Evolutionary conservation across 2,329 filamentous ascomycete genomes (phyloP).

Genomic region (Botrytis cinerea): DNA sequence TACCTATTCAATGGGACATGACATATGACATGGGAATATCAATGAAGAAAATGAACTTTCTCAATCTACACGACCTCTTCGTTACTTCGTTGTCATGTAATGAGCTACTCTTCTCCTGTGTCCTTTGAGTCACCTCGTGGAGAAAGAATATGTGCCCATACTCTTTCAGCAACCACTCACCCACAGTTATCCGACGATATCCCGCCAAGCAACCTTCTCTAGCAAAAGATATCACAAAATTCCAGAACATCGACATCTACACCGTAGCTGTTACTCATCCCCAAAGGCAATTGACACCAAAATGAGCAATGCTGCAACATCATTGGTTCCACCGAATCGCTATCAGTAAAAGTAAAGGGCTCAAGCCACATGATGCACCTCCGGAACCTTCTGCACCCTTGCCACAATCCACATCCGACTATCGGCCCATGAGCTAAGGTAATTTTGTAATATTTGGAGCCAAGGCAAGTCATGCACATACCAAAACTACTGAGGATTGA

Average conservation of each 20-base stretch:
- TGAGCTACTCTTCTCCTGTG: background rate
- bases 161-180: background rate
- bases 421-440: conserved; percentile 17
- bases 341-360: conserved; percentile 1
- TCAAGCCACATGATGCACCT: conserved; percentile 1
- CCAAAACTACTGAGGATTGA: conserved; percentile 3
- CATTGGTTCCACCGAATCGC: background rate
- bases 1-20: conserved; percentile 1
- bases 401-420: conserved; percentile 9
- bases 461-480: conserved; percentile 9
- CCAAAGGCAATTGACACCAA: background rate
- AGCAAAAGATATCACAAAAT: background rate
- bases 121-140: background rate
- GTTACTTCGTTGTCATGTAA: background rate
- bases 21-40: conserved; percentile 1
- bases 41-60: background rate
- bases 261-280: background rate
- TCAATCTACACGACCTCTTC: background rate
- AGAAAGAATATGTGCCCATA: background rate
- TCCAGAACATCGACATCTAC: background rate
- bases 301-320: background rate
- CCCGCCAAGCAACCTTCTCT: background rate
- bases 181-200: background rate
- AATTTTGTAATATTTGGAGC: conserved; percentile 12
- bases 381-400: background rate